Conservation (phyloP, 495 filamentous ascomycete genomes). For the Penicillium psychrofluorescens region DNA sequence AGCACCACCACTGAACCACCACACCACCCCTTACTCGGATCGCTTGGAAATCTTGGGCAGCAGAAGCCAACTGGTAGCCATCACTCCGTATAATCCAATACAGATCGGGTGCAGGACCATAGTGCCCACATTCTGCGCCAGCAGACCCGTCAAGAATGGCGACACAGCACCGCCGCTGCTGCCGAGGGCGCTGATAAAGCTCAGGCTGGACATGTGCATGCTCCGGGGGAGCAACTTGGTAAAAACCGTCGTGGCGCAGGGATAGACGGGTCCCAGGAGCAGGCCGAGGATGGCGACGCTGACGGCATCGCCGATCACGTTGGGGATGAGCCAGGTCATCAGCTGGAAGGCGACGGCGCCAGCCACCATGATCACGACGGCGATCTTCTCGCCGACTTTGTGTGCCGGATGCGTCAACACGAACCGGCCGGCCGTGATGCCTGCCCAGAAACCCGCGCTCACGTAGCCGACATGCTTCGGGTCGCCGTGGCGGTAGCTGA, state of each 20-base stretch:
- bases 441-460: constrained; percentile 76
- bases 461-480: constrained; percentile 69
- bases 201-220: constrained; percentile 59
- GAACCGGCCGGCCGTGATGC: constrained; percentile 67
- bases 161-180: constrained; percentile 67
- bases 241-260: constrained; percentile 63
- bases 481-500: constrained; percentile 58
- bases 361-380: constrained; percentile 52
- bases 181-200: constrained; percentile 65
- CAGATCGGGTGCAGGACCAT: constrained; percentile 68
- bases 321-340: constrained; percentile 68
- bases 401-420: constrained; percentile 55
- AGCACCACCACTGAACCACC: too few species aligned
- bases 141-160: constrained; percentile 66
- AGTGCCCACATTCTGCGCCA: constrained; percentile 62
- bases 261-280: constrained; percentile 71
- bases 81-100: constrained; percentile 60
- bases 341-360: constrained; percentile 61
- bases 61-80: constrained; percentile 57
- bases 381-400: constrained; percentile 58
- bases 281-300: constrained; percentile 66
- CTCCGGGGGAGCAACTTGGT: constrained; percentile 51
- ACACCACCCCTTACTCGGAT: constrained; percentile 13
- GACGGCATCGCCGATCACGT: constrained; percentile 63
- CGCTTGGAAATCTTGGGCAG: constrained; percentile 25